phyloP scores from a whole-genome alignment of 2,329 filamentous ascomycete species.

The Microdochium nivale region DNA sequence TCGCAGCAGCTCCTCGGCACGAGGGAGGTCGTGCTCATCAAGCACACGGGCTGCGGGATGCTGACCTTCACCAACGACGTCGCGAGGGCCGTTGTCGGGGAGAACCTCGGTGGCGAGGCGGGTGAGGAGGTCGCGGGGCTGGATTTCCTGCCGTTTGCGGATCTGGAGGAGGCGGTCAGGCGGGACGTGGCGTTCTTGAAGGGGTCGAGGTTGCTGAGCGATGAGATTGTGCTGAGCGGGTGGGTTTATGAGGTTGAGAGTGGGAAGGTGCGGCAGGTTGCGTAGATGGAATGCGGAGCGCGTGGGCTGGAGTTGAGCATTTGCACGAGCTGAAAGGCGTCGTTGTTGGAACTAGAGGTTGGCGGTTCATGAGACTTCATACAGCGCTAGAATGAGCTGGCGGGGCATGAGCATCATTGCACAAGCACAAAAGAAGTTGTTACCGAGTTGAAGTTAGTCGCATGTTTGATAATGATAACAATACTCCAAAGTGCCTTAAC shows the following conservation, averaged over 20 bases:
- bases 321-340: background rate
- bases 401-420: too few species aligned
- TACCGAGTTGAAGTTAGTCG: too few species aligned
- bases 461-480: too few species aligned
- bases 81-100: constrained; percentile 43
- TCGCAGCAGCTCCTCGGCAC: constrained; percentile 74
- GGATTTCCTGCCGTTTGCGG: constrained; percentile 58
- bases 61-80: constrained; percentile 55
- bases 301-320: background rate
- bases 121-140: constrained; percentile 33
- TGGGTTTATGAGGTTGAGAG: constrained; percentile 76
- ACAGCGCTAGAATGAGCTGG: too few species aligned
- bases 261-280: constrained; percentile 47
- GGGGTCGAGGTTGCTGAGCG: constrained; percentile 48
- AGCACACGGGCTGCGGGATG: constrained; percentile 71
- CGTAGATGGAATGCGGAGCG: constrained; percentile 14
- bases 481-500: too few species aligned
- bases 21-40: constrained; percentile 63
- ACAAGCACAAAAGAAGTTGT: too few species aligned
- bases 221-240: constrained; percentile 54
- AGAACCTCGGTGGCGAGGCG: constrained; percentile 47
- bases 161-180: constrained; percentile 54
- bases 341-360: too few species aligned
- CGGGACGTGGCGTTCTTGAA: constrained; percentile 58
- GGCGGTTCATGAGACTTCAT: too few species aligned